Evolutionary conservation across 2,329 filamentous ascomycete species (phyloP).

Genomic region (Fusarium austroafricanum): DNA sequence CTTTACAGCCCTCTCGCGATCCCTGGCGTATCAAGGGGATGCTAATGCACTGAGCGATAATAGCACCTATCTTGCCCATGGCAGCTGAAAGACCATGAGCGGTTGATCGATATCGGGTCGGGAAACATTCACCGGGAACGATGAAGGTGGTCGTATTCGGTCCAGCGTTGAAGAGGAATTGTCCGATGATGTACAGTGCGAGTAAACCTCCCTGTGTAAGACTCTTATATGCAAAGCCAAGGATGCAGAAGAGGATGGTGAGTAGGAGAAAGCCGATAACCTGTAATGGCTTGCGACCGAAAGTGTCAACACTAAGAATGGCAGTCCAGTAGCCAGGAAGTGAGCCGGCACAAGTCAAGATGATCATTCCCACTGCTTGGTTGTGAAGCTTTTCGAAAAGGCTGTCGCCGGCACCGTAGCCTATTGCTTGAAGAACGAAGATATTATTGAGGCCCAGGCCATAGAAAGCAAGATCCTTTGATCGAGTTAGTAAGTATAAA

Average conservation of each 20-base stretch:
- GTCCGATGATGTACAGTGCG: conserved; percentile 71
- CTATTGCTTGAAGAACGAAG: conserved; percentile 77
- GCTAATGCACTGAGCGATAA: conserved; percentile 74
- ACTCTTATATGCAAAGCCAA: conserved; percentile 69
- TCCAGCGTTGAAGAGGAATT: conserved; percentile 75
- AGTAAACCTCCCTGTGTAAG: conserved; percentile 64
- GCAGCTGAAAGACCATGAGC: conserved; percentile 75
- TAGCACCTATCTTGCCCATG: conserved; percentile 74
- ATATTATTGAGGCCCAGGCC: conserved; percentile 81
- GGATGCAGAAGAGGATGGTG: conserved; percentile 70
- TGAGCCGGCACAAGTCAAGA: conserved; percentile 80
- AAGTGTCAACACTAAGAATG: conserved; percentile 76
- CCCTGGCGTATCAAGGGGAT: conserved; percentile 71
- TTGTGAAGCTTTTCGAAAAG: conserved; percentile 78
- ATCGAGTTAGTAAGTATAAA: conserved; percentile 9
- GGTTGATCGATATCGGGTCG: conserved; percentile 70
- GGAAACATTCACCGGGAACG: conserved; percentile 73
- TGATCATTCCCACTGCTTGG: conserved; percentile 80
- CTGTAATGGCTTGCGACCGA: conserved; percentile 83
- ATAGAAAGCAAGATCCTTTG: conserved; percentile 73
- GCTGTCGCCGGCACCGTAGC: conserved; percentile 71
- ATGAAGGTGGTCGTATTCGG: conserved; percentile 76
- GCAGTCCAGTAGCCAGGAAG: conserved; percentile 86
- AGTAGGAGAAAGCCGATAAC: conserved; percentile 70
- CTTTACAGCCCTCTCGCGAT: conserved; percentile 60